Base-by-base conservation (phyloP, 441 rosid genomes). In the Gossypium davidsonii region DNA sequence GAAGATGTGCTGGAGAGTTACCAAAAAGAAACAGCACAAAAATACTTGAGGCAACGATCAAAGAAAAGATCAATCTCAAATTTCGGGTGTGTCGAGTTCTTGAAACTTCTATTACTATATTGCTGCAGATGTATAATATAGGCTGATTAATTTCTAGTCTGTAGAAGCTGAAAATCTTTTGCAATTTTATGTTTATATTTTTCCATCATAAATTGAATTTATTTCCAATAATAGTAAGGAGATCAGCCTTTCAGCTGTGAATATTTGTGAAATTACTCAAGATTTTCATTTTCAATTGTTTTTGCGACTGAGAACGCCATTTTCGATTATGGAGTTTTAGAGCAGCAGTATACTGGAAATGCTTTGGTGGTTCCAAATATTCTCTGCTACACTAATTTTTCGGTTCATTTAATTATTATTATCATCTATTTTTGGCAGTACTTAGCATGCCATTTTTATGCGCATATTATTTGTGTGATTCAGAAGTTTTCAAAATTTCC, bases 1-100 rank as follows among this genome's bases (percentile, higher is more conserved):
- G 74, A 48, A 60, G 74, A 72, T 15, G 44, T 72, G 56, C 25
- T 72, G 2, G 74, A 72, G 74, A 58, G 57, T 72, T 72, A 60
- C 17, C 57, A 12, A 17, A 58, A 18, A n/a, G 74, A 72, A 58
- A 17, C 48, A 6, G 74, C 46, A 1, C 28, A 15, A 58, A 72
- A 72, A 15, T 46, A 42, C 2, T 28, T 26, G 68, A 26, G 67
- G 57, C 67, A 6, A 18, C 65, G 4, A 18, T 26, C 57, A 12
- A 60, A 60, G 68, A 46, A 60, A 20, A 23, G 55, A 59, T 46
- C 72, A 25, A 49, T 67, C 25, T 67, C 25, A n/a, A 51, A 15
- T 28, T 15, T 21, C 28, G 67, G 74, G 4, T 72, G 74, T 26
- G 25, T 72, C 7, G 68, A 60, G 68, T 72, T 72, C 67, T 46